Conservation (phyloP, 805 yeast species). For the Candida railenensis region DNA sequence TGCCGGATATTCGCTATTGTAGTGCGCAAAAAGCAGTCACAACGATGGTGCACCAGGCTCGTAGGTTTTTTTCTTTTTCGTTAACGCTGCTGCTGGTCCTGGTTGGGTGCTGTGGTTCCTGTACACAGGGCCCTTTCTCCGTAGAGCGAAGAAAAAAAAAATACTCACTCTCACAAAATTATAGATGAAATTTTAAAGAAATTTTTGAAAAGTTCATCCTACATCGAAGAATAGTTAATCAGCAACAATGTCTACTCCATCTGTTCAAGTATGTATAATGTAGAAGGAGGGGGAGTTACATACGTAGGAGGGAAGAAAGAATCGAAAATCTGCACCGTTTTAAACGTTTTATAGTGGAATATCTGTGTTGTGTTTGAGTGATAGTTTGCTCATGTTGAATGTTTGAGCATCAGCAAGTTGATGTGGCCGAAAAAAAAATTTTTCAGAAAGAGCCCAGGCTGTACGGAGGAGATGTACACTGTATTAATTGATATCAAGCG, state of each 20-base stretch:
- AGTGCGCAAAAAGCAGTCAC: slow-evolving; percentile 4
- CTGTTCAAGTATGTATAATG: slow-evolving; percentile 76
- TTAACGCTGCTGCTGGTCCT: background rate
- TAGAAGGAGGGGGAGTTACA: background rate
- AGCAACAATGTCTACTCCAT: slow-evolving; percentile 69
- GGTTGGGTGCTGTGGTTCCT: no score
- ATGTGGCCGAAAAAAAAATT: no score
- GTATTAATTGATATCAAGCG: no score
- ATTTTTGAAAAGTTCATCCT: background rate
- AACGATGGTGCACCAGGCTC: background rate
- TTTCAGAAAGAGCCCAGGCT: no score
- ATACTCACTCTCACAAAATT: slow-evolving; percentile 1
- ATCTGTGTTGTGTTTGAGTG: no score
- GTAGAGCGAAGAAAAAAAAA: slow-evolving; percentile 9
- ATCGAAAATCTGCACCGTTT: no score
- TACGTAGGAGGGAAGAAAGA: background rate
- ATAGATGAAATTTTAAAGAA: background rate
- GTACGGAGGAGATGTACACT: no score
- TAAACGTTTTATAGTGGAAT: no score
- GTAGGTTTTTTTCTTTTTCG: background rate
- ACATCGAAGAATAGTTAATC: slow-evolving; percentile 2
- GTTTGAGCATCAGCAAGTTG: no score
- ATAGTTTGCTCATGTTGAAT: no score
- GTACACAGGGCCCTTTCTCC: background rate
- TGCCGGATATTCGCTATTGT: background rate